Base-by-base conservation (phyloP, 1,139 yeast genomes). In the Wickerhamomyces sp. region DNA sequence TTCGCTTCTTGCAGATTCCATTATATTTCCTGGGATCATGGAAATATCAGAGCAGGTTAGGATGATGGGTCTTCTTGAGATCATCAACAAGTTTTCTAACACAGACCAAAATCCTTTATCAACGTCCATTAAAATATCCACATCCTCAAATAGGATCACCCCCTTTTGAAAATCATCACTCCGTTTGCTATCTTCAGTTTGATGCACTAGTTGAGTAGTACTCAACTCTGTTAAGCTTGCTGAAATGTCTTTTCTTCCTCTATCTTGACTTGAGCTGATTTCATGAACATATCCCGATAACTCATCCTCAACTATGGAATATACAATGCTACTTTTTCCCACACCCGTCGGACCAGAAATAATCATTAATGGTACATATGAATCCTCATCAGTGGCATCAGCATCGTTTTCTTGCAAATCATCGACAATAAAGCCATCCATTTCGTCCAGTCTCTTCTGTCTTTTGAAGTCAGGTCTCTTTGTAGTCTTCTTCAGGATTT, bases 91-190 rank as follows among this genome's bases (percentile, higher is more conserved):
- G 42, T 78, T 81, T 36, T 74, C 76, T 3, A 89, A 73, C 2
- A 82, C 81, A 2, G 69, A 58, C 97, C 97, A 92, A 55, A 92
- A 90, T 1, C 79, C 78, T 47, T 72, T 75, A 27, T 68, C 69
- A 36, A 79, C 85, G 43, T 83, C 92, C 53, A 83, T 88, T 22
- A 90, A 60, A 13, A 87, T 67, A 58, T 92, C 96, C 21, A 86
- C 90, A 51, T 92, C 97, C 52, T 90, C 97, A 39, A 92, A 69
- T 28, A 92, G 61, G 3, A 92, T 80, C 8, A 89, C 64, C 6
- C 92, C 89, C 40, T 77, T 73, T 44, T 77, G 81, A 37, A 72
- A 74, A 39, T 65, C 62, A 36, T 62, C 58, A 2, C 39, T 42
- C 18, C 22, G 42, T 15, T 35, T 35, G 5, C 21, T 27, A 3